Evolutionary conservation across 169 alveolate genomes (phyloP).

Genomic region (Cryptosporidium ryanae): DNA sequence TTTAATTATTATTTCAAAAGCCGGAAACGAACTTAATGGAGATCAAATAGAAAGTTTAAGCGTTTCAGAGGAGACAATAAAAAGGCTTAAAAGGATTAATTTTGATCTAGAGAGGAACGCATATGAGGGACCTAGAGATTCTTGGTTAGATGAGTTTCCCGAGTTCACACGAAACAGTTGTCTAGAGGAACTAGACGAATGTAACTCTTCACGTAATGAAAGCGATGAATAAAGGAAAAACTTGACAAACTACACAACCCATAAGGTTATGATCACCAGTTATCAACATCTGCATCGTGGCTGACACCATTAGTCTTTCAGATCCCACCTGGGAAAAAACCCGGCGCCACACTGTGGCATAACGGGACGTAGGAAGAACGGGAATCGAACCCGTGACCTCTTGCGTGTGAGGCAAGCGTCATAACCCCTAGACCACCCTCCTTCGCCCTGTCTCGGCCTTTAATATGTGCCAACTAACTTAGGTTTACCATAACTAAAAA

Average conservation of each 20-base stretch:
- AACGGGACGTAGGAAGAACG: conserved; percentile 81
- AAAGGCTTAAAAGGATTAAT: conserved; percentile 5
- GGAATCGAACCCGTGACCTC: conserved; percentile 97
- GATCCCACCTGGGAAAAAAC: neutral
- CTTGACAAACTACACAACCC: no score
- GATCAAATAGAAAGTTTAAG: conserved; percentile 5
- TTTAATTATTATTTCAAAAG: conserved; percentile 15
- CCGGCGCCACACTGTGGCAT: neutral
- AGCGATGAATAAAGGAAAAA: neutral
- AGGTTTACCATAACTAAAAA: neutral
- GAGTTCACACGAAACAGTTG: neutral
- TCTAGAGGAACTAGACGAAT: neutral
- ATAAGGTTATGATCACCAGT: no score
- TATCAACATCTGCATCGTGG: no score
- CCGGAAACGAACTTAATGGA: neutral
- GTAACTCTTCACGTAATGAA: neutral
- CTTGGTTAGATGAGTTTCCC: conserved; percentile 48
- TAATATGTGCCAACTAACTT: neutral
- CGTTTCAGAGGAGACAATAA: neutral
- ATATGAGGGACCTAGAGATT: conserved; percentile 70
- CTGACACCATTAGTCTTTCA: neutral
- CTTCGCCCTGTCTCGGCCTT: conserved; percentile 36
- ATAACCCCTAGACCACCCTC: conserved; percentile 96
- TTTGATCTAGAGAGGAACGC: conserved; percentile 29
- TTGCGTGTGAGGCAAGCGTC: conserved; percentile 97